Base-by-base conservation (phyloP, 495 filamentous ascomycete species). In the Tirmania nivea region DNA sequence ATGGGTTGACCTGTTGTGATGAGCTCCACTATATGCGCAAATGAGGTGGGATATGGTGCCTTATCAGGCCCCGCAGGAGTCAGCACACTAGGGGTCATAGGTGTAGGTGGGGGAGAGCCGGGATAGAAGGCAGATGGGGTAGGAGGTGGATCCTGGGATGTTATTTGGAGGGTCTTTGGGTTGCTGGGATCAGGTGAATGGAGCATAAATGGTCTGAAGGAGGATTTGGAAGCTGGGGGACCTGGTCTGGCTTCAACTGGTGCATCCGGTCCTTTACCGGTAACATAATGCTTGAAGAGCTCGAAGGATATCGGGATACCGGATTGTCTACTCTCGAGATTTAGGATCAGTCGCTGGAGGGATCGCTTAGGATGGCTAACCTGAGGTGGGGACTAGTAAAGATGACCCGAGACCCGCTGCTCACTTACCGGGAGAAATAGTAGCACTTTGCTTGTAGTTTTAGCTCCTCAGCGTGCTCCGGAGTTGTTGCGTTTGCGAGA, bases 1-100 rank as follows among this genome's bases (percentile, higher is more conserved):
- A 97, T 83, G 4, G 81, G 79, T 64, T 86, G 77, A 47, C 86
- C 87, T 17, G 74, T 81, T 4, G 81, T 82, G 57, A 97, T 85
- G 34, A 95, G 77, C 47, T 85, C 86, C 36, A 94, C 79, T 51
- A 97, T 87, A 55, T 89, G 79, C 31, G 83, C 78, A 62, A 97
- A 96, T 2, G 81, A 82, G 21, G 78, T 79, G 5, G 90, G 90
- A 64, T 94, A 94, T 3, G 80, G 76, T 47, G 78, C 70, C 21
- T 74, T 69, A 12, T 63, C 61, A 68, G 39, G 17, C 14, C 14
- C 39, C 14, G 39, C 12, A 19, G 39, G 0, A 14, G 12, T 19
- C 39, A 8, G 39, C 2, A 4, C 14, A 45, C 39, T 45, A 4
- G 39, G 39, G 12, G 39, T 45, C 39, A 45, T 45, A 2, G 39